Conservation (phyloP, 768 basidiomycete genomes). For the Lentinula boryana region DNA sequence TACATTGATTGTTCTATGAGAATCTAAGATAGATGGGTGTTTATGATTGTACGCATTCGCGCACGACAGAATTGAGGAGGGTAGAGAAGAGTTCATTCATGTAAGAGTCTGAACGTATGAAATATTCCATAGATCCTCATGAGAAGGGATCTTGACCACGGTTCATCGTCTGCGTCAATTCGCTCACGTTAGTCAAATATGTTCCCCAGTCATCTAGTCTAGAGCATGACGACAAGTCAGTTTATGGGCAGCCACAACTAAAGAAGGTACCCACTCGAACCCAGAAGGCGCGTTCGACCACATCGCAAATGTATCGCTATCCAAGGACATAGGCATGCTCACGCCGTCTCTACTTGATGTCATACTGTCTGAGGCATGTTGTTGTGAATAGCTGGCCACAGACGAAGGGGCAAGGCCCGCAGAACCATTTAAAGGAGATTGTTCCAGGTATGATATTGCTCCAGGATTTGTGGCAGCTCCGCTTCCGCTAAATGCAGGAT, state of each 20-base stretch:
- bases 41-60: too few species aligned
- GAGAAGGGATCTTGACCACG: background rate
- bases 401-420: background rate
- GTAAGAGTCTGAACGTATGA: too few species aligned
- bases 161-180: constrained; percentile 11
- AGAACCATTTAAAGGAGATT: background rate
- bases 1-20: too few species aligned
- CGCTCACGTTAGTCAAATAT: constrained; percentile 27
- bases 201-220: constrained; percentile 35
- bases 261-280: constrained; percentile 33
- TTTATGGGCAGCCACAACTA: background rate
- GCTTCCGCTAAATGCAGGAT: background rate
- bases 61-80: background rate
- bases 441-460: background rate
- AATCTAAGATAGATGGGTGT: background rate
- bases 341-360: background rate
- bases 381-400: background rate
- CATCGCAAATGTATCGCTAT: constrained; percentile 39
- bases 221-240: constrained; percentile 4
- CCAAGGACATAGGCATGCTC: constrained; percentile 18
- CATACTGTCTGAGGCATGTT: background rate
- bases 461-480: background rate
- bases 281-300: constrained; percentile 40
- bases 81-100: background rate
- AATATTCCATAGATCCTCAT: background rate